phyloP scores from a whole-genome alignment of 495 filamentous ascomycete species.

The Articulospora tetracladia region DNA sequence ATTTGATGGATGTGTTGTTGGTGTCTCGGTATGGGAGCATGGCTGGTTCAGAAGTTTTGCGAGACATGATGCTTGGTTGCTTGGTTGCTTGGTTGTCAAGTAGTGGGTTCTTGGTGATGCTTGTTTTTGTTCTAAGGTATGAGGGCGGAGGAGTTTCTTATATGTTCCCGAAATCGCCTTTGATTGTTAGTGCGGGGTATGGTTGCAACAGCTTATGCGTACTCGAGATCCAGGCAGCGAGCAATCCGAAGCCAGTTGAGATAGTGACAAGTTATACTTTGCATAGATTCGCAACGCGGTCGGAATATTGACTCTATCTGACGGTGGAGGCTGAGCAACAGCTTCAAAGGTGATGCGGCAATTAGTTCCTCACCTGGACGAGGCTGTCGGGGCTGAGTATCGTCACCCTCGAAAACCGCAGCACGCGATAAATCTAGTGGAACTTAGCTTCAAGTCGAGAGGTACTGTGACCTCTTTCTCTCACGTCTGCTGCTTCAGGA shows the following conservation, averaged over 20 bases:
- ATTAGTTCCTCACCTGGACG: neutral
- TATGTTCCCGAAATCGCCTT: too few relatives aligned
- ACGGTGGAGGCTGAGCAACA: neutral
- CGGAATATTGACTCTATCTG: neutral
- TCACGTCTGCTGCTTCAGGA: too few relatives aligned
- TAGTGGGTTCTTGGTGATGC: neutral
- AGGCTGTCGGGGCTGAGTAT: neutral
- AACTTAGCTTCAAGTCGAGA: neutral
- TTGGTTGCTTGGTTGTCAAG: neutral
- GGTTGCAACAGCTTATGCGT: neutral
- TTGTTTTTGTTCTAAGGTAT: too few relatives aligned
- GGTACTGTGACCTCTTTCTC: neutral
- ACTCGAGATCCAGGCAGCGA: neutral
- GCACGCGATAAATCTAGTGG: neutral
- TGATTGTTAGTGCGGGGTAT: neutral
- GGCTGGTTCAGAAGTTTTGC: neutral
- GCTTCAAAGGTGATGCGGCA: neutral
- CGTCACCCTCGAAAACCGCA: neutral
- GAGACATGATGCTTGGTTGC: neutral
- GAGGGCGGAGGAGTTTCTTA: too few relatives aligned
- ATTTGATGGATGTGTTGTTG: conserved; percentile 10
- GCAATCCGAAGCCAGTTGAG: neutral
- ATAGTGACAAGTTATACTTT: neutral
- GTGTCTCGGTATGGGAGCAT: conserved; percentile 8
- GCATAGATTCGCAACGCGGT: neutral